Base-by-base conservation (phyloP, 164 flowering plant species). In the Dillenia suffruticosa region DNA sequence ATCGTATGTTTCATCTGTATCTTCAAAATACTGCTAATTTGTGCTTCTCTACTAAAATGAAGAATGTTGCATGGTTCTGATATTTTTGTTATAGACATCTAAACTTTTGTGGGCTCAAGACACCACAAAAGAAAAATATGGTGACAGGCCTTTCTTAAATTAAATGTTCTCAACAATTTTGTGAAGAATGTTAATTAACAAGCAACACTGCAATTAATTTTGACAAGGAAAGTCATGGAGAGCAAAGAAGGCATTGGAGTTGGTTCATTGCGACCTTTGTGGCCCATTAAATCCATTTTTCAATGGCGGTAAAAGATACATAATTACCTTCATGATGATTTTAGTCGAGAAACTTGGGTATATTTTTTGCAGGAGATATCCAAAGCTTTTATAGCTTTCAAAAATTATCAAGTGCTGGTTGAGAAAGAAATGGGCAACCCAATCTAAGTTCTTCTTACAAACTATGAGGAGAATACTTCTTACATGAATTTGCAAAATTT, bases 221-320 rank as follows among this genome's bases (percentile, higher is more conserved):
- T 68, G 68, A 64, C 13, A 46, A 60, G 59, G 44, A 12, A 57
- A 54, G 12, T 9, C 58, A 10, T 59, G 57, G 66, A 66, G 70
- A 49, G 67, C 74, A 10, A 16, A 40, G 40, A 26, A 59, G 11
- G n/a, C 12, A 11, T 44, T 67, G 19, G 51, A 71, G 19, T 5
- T 66, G 16, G 63, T 70, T 9, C 67, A 62, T 50, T 57, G 61
- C 2, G 67, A 67, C 43, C 53, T 70, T 9, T 65, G 59, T n/a
- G 54, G 63, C 4, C 69, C 49, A 6, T 49, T 70, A 8, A 53
- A 56, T 46, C 56, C 63, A 11, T 0, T n/a, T 9, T 71, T 61
- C 2, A 58, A 66, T 62, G 60, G 64, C 9, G 49, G 53, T 15
- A 71, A 67, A 58, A 19, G 49, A 14, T 67, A 58, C 26, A 26